These are phyloP conservation scores for Aeschynomene evenia DNA, from an alignment of 306 rosid genomes.

Conservation along the genomic window DNA sequence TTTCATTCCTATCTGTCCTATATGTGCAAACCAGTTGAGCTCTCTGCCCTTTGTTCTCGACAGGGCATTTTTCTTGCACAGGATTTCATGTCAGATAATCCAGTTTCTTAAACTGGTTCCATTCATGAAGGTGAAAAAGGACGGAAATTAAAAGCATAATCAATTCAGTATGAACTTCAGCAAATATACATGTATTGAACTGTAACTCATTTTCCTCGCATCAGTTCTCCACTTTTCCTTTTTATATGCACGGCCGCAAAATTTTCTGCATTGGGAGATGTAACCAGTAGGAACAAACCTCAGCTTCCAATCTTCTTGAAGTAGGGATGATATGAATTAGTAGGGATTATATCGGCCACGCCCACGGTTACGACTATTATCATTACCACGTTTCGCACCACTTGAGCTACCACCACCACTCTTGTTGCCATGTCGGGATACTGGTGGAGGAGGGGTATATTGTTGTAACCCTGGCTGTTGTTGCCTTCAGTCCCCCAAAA, in stretches of 20 bases:
- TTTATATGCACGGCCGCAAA: neutral
- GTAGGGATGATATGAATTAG: slow-evolving; percentile 29
- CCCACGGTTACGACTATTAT: slow-evolving; percentile 42
- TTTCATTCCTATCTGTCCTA: neutral
- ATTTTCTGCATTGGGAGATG: neutral
- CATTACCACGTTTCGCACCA: slow-evolving; percentile 49
- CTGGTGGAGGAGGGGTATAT: slow-evolving; percentile 35
- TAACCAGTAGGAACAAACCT: slow-evolving; percentile 18
- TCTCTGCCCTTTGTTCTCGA: neutral
- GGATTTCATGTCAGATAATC: neutral
- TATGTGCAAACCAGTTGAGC: neutral
- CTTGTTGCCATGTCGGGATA: slow-evolving; percentile 48
- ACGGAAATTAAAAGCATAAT: neutral
- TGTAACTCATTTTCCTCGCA: neutral
- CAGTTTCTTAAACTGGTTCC: slow-evolving; percentile 1
- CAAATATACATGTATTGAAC: slow-evolving; percentile 11
- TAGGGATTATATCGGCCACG: slow-evolving; percentile 60
- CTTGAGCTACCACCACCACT: slow-evolving; percentile 46
- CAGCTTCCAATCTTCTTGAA: neutral
- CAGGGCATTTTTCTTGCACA: neutral
- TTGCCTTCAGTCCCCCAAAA: slow-evolving; percentile 47
- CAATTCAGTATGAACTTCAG: neutral
- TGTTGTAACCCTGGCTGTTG: slow-evolving; percentile 56
- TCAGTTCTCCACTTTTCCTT: neutral
- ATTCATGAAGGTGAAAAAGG: neutral